phyloP scores from a whole-genome alignment of 2,329 filamentous ascomycete species.

The Aspergillus quadrilineatus region DNA sequence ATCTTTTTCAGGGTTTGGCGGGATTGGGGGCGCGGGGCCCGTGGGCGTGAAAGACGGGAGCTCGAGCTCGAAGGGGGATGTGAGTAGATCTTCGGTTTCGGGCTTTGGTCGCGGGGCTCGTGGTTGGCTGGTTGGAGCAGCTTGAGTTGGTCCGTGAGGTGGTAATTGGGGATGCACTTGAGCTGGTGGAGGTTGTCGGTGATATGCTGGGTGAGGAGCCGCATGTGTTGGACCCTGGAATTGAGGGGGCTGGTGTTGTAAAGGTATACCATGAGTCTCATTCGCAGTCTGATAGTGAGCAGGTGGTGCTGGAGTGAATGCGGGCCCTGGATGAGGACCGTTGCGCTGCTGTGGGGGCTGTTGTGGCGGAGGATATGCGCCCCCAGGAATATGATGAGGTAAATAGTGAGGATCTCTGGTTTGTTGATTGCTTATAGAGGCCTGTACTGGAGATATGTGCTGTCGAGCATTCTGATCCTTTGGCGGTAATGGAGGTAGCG shows the following conservation, averaged over 20 bases:
- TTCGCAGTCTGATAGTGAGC: slow-evolving; percentile 15
- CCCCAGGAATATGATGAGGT: slow-evolving; percentile 28
- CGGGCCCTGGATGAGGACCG: slow-evolving; percentile 16
- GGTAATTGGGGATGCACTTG: slow-evolving; percentile 27
- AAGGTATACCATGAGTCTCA: slow-evolving; percentile 15
- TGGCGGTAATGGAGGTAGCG: slow-evolving; percentile 41
- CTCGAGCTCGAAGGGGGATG: slow-evolving; percentile 61
- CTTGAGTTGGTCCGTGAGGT: slow-evolving; percentile 26
- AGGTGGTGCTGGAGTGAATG: slow-evolving; percentile 20
- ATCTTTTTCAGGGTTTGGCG: slow-evolving; percentile 94
- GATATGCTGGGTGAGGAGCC: slow-evolving; percentile 27
- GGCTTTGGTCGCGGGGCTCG: slow-evolving; percentile 24
- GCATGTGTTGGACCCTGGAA: slow-evolving; percentile 21
- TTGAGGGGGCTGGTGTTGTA: slow-evolving; percentile 23
- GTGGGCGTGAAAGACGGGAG: slow-evolving; percentile 48
- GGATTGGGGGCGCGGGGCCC: slow-evolving; percentile 74
- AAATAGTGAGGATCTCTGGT: slow-evolving; percentile 26
- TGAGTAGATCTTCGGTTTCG: slow-evolving; percentile 57
- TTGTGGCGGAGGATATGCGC: neutral
- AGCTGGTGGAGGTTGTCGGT: slow-evolving; percentile 30
- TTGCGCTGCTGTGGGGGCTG: slow-evolving; percentile 17
- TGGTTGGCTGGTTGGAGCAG: slow-evolving; percentile 16
- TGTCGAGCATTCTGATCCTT: slow-evolving; percentile 27
- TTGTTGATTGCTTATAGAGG: slow-evolving; percentile 9
- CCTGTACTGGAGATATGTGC: slow-evolving; percentile 16